phyloP scores from a whole-genome alignment of 257 asterid species.

The Penstemon eatonii region DNA sequence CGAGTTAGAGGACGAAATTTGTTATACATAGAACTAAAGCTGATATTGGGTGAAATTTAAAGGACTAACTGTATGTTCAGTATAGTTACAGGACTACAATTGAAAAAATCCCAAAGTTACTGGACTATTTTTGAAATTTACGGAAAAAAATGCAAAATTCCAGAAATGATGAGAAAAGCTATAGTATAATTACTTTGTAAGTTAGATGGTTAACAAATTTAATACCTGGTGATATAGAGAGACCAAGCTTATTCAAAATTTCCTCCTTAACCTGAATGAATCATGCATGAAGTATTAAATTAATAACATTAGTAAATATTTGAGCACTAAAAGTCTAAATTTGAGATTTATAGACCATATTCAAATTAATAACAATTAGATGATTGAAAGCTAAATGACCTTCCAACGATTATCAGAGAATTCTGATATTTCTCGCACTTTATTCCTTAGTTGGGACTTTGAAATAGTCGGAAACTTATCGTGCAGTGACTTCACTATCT shows the following conservation, averaged over 20 bases:
- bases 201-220: not conserved
- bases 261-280: conserved; percentile 75
- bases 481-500: conserved; percentile 54
- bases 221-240: conserved; percentile 66
- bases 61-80: no score
- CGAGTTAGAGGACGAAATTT: no score
- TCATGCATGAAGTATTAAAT: no score
- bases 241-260: conserved; percentile 58
- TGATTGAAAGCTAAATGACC: conserved; percentile 43
- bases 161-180: no score
- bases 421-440: conserved; percentile 82
- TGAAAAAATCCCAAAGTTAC: no score
- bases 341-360: not conserved
- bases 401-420: conserved; percentile 82
- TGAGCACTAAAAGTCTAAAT: not conserved
- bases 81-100: no score
- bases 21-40: no score
- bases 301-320: not conserved
- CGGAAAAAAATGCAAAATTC: no score
- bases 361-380: not conserved
- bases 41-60: no score
- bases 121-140: no score
- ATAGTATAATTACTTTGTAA: no score
- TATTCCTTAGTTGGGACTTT: conserved; percentile 64
- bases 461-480: conserved; percentile 57